Evolutionary conservation across 2,329 filamentous ascomycete genomes (phyloP).

Genomic region (Fusarium ramigenum): DNA sequence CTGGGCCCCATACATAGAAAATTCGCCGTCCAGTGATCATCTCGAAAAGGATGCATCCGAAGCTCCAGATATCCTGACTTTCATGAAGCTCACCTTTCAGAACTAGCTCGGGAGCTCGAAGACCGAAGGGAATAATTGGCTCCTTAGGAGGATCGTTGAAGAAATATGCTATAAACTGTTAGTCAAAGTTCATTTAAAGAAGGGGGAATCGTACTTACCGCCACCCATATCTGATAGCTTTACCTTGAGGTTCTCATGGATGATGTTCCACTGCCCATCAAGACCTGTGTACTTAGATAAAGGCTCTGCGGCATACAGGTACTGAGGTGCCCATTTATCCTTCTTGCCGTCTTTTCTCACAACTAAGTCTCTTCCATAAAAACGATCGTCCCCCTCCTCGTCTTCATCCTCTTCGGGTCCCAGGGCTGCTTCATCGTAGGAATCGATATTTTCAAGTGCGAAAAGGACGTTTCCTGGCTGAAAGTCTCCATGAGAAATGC

Average conservation of each 20-base stretch:
- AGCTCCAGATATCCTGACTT: conserved; percentile 14
- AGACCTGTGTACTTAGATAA: not conserved
- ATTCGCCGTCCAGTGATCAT: not conserved
- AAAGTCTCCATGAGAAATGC: too few species aligned
- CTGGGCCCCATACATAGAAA: too few species aligned
- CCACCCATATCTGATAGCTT: conserved; percentile 17
- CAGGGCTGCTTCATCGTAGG: not conserved
- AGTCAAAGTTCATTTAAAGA: fast-evolving
- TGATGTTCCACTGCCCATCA: not conserved
- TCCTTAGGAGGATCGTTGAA: not conserved
- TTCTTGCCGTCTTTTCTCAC: not conserved
- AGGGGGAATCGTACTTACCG: not conserved
- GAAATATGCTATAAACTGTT: not conserved
- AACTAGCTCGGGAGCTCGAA: conserved; percentile 6
- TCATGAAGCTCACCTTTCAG: not conserved
- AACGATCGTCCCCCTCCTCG: too few species aligned
- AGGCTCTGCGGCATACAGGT: not conserved
- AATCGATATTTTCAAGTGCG: too few species aligned
- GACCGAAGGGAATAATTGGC: fast-evolving
- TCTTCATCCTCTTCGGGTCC: too few species aligned
- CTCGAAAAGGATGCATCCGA: conserved; percentile 17
- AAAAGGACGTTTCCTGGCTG: too few species aligned
- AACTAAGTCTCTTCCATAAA: not conserved
- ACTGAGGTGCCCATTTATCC: conserved; percentile 7
- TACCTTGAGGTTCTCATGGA: not conserved